Conservation (phyloP, 106 monocot species). For the Allium fistulosum region DNA sequence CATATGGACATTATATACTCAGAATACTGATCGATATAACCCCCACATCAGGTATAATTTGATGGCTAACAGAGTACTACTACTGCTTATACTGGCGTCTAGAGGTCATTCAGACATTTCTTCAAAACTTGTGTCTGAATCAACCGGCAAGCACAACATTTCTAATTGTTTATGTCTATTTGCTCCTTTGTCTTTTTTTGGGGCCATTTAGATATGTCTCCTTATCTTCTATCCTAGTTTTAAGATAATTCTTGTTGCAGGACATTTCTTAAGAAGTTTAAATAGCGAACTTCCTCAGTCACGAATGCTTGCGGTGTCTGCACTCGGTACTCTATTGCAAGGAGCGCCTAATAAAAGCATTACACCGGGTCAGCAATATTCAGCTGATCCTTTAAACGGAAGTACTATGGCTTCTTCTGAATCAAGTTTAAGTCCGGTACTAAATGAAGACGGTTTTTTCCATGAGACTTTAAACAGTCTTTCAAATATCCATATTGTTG, state of each 20-base stretch:
- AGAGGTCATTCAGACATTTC: constrained; percentile 47
- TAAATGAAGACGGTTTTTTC: constrained; percentile 67
- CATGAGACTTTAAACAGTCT: constrained; percentile 76
- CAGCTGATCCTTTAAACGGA: constrained; percentile 19
- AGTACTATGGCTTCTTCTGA: constrained; percentile 15
- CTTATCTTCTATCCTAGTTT: constrained; percentile 6
- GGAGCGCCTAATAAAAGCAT: constrained; percentile 43
- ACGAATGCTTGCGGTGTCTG: constrained; percentile 94
- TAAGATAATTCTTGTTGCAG: constrained; percentile 29
- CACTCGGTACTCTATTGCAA: constrained; percentile 72
- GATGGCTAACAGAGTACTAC: constrained; percentile 89
- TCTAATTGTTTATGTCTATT: background rate
- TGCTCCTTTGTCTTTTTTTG: background rate
- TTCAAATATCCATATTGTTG: constrained; percentile 82
- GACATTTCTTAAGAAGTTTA: constrained; percentile 81
- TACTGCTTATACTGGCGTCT: constrained; percentile 69
- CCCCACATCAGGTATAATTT: constrained; percentile 70
- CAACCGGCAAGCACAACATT: constrained; percentile 46
- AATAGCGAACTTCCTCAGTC: constrained; percentile 92
- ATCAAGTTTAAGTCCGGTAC: constrained; percentile 40
- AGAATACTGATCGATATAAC: constrained; percentile 1
- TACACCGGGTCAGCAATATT: constrained; percentile 17
- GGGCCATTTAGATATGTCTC: too few relatives aligned
- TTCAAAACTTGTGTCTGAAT: constrained; percentile 54
- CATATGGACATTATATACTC: background rate